Evolutionary conservation across 2,329 filamentous ascomycete genomes (phyloP).

Genomic region (Ophiocordyceps sinensis): DNA sequence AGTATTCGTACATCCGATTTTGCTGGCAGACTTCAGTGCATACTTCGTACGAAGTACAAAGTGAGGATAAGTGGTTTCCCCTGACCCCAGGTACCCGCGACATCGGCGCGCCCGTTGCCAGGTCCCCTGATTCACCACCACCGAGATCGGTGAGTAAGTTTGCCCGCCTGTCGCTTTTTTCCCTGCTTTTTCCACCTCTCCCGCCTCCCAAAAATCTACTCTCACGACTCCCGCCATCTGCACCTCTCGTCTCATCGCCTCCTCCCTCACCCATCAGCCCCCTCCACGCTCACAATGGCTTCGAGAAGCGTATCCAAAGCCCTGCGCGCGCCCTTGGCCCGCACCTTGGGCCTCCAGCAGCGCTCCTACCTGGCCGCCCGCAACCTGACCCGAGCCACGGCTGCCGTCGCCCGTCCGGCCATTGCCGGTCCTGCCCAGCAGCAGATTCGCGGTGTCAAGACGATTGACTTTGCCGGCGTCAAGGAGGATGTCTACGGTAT

Average conservation of each 20-base stretch:
- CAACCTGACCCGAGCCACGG: slow-evolving; percentile 32
- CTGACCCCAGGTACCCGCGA: background rate
- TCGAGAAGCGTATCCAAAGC: slow-evolving; percentile 60
- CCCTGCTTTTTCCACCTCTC: no score
- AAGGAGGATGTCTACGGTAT: slow-evolving; percentile 91
- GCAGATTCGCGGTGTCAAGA: slow-evolving; percentile 86
- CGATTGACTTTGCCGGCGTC: slow-evolving; percentile 92
- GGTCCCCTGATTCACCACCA: no score
- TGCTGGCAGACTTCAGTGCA: no score
- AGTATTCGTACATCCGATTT: no score
- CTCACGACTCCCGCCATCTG: background rate
- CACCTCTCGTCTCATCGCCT: background rate
- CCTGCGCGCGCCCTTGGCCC: slow-evolving; percentile 47
- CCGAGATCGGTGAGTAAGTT: background rate
- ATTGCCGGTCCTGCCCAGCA: slow-evolving; percentile 34
- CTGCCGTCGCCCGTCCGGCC: slow-evolving; percentile 37
- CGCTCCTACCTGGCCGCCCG: slow-evolving; percentile 49
- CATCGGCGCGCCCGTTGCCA: background rate
- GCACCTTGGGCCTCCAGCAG: slow-evolving; percentile 48
- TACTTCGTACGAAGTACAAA: no score
- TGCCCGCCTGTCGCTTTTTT: background rate
- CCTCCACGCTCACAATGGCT: slow-evolving; percentile 42
- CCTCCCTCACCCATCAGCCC: background rate
- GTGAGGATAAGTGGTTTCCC: no score
- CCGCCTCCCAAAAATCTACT: background rate